Conservation (phyloP, 805 yeast genomes). For the Priceomyces castillae region DNA sequence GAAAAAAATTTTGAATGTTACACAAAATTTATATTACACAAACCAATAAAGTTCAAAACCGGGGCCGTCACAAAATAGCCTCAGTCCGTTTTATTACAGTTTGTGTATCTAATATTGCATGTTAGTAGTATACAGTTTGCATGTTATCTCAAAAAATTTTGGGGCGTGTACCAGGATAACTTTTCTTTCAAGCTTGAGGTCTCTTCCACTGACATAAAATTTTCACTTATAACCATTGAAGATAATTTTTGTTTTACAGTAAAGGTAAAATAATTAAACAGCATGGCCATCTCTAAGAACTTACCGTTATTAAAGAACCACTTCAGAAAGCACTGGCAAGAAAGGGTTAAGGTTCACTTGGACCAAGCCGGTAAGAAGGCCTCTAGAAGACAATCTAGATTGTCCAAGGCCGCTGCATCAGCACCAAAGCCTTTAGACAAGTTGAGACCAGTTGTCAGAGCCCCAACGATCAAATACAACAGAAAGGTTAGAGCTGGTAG, state of each 20-base stretch:
- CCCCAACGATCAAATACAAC: constrained; percentile 98
- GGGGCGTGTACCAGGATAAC: not conserved
- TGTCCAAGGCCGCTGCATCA: constrained; percentile 85
- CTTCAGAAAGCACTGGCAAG: constrained; percentile 99
- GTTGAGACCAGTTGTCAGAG: constrained; percentile 97
- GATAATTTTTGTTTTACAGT: not conserved
- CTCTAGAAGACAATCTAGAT: constrained; percentile 94
- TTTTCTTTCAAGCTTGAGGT: constrained; percentile 3
- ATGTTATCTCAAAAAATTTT: constrained; percentile 2
- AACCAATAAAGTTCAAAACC: not conserved
- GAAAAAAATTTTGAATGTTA: constrained; percentile 3
- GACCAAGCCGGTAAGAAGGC: constrained; percentile 99
- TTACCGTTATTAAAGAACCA: constrained; percentile 99
- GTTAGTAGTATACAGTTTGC: not conserved
- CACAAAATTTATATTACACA: constrained; percentile 4
- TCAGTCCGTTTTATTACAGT: not conserved
- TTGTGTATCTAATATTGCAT: not conserved
- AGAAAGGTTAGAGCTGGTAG: constrained; percentile 99
- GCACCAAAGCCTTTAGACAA: constrained; percentile 98
- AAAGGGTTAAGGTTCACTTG: constrained; percentile 98
- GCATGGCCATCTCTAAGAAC: constrained; percentile 94
- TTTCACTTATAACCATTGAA: constrained; percentile 2
- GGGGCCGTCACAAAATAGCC: constrained; percentile 5
- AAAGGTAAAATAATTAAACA: constrained; percentile 8
- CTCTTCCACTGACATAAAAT: constrained; percentile 4